Conservation (phyloP, 768 basidiomycete species). For the Epithele typhae region DNA sequence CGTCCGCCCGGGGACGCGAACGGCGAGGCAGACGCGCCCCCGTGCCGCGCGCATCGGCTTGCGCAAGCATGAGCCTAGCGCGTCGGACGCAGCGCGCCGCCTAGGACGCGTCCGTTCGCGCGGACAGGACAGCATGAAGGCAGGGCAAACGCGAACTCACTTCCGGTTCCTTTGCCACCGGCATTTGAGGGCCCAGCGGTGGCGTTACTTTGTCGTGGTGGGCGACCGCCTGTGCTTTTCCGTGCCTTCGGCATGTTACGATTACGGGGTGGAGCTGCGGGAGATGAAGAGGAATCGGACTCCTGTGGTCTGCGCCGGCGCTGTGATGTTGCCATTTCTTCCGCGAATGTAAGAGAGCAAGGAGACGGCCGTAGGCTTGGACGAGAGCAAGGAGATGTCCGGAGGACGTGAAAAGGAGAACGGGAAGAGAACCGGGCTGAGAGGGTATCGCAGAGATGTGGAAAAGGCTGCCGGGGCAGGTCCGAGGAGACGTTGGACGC, state of each 20-base stretch:
- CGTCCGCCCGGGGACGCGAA: too few species aligned
- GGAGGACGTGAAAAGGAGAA: not conserved
- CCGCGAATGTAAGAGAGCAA: too few species aligned
- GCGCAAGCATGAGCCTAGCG: too few species aligned
- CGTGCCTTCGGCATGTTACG: slow-evolving; percentile 62
- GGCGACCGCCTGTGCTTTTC: slow-evolving; percentile 75
- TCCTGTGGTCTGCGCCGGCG: slow-evolving; percentile 36
- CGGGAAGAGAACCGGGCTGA: not conserved
- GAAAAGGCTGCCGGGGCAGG: slow-evolving; percentile 4
- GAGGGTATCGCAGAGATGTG: slow-evolving; percentile 8
- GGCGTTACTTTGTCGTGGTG: slow-evolving; percentile 32
- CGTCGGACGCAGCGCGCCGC: too few species aligned
- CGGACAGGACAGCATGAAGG: too few species aligned
- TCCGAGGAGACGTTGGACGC: not conserved
- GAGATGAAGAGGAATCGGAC: slow-evolving; percentile 41
- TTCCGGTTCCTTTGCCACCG: too few species aligned
- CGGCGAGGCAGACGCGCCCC: too few species aligned
- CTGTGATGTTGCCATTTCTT: slow-evolving; percentile 63
- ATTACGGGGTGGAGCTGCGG: slow-evolving; percentile 43
- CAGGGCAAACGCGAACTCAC: too few species aligned
- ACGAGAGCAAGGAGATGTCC: too few species aligned
- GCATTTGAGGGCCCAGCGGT: slow-evolving; percentile 15
- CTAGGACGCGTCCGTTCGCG: too few species aligned
- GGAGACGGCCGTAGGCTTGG: too few species aligned
- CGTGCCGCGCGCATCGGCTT: too few species aligned